Evolutionary conservation across 2,329 filamentous ascomycete genomes (phyloP), one percentile per base, ranked within the genome.

Genomic region (Bipolaris oryzae): DNA sequence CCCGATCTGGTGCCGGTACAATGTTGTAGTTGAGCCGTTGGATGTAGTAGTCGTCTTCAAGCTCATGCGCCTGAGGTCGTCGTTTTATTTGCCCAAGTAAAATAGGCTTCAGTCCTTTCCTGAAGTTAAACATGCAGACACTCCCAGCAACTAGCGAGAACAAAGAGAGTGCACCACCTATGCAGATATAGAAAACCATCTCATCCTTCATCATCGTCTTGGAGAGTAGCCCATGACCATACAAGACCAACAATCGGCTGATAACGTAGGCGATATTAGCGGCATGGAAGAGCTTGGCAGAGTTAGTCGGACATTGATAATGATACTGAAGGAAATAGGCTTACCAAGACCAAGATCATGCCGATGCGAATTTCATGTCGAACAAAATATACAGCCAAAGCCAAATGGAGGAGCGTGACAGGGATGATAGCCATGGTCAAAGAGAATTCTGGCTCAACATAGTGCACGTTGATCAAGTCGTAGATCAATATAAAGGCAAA

Each of bases 341-440:
- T 39, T 64, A 68, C 67, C 11, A 69, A 52, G 3, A 60, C 55
- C 33, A 60, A 15, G 5, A 45, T 18, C 16, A 62, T 61, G 6
- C 59, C 62, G 4, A 66, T 1, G 4, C 25, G 33, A 13, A 47
- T 60, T 34, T 71, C 68, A 2, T 35, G 38, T 21, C 63, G 57
- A 1, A 58, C 57, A 33, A 55, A 62, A 18, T 58, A 41, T 1
- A 64, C 53, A 0, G 61, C 61, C 10, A 70, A 41, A 2, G 25
- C 41, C 7, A 66, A 31, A 13, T 64, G 62, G 3, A 69, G 21
- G 7, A 64, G 42, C 2, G 59, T 50, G 10, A 57, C 44, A 1
- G 69, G 68, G 20, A 72, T 66, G n/a, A 72, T 53, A 3, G 59
- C 56, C 37, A 72, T 57, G 0, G 68, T 70, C 15, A 70, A 42